phyloP scores from a whole-genome alignment of 1,284 basidiomycete genomes.

The Apiotrichum gamsii region DNA sequence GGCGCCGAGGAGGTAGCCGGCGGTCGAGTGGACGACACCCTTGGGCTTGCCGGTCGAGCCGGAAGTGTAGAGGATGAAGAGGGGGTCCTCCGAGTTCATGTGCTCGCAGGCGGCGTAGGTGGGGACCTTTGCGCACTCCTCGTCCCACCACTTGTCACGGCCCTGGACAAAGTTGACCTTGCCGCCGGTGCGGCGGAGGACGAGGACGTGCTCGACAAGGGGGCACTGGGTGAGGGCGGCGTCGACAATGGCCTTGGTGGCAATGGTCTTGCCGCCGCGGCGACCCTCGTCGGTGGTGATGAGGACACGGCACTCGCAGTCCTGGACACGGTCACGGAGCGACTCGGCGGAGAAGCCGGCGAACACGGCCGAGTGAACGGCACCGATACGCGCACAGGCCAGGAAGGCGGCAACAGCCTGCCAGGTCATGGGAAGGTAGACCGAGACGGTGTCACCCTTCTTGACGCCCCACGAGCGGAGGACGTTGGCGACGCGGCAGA shows the following conservation, averaged over 20 bases:
- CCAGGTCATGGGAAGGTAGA: conserved; percentile 66
- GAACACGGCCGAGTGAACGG: conserved; percentile 97
- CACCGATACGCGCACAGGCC: conserved; percentile 94
- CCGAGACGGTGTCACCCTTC: conserved; percentile 90
- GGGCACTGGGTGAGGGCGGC: conserved; percentile 82
- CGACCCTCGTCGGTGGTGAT: conserved; percentile 95
- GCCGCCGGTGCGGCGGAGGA: conserved; percentile 81
- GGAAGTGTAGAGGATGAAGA: conserved; percentile 65
- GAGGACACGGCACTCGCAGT: conserved; percentile 82
- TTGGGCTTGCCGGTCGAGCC: conserved; percentile 55
- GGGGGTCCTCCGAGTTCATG: conserved; percentile 85
- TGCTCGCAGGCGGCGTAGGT: conserved; percentile 81
- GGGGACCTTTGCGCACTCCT: conserved; percentile 77
- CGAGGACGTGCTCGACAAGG: conserved; percentile 81
- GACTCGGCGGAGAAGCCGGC: conserved; percentile 98
- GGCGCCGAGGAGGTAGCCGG: conserved; percentile 59
- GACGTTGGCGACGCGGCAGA: conserved; percentile 84
- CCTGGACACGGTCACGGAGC: conserved; percentile 84
- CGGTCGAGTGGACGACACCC: conserved; percentile 43
- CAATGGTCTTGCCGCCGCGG: conserved; percentile 89
- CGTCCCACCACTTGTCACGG: conserved; percentile 95
- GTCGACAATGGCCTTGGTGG: conserved; percentile 90
- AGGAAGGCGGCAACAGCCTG: conserved; percentile 92
- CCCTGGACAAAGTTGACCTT: conserved; percentile 76
- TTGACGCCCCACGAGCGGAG: conserved; percentile 84